phyloP scores from a whole-genome alignment of 2,329 filamentous ascomycete genomes.

The Hypoxylon sp. region DNA sequence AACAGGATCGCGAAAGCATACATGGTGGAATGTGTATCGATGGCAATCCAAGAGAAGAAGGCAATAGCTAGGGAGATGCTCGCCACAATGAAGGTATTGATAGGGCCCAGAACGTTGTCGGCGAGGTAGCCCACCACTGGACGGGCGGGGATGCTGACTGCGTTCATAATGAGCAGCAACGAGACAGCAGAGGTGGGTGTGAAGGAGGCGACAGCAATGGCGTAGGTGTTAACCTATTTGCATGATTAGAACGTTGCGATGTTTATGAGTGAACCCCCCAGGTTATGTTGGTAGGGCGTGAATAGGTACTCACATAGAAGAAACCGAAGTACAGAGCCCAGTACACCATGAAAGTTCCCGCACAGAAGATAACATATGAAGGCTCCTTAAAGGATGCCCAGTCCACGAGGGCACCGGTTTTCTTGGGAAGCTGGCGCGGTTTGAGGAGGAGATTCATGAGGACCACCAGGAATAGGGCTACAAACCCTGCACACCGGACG shows the following conservation, averaged over 20 bases:
- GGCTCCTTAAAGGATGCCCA: constrained; percentile 65
- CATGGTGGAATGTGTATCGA: constrained; percentile 59
- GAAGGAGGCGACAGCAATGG: constrained; percentile 57
- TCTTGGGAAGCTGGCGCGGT: constrained; percentile 62
- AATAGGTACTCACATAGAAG: constrained; percentile 59
- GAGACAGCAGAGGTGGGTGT: constrained; percentile 66
- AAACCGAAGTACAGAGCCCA: constrained; percentile 69
- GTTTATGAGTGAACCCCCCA: constrained; percentile 13
- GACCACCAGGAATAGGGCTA: constrained; percentile 66
- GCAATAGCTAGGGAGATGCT: constrained; percentile 62
- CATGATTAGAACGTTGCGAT: constrained; percentile 4
- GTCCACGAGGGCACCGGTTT: constrained; percentile 65
- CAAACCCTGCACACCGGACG: constrained; percentile 71
- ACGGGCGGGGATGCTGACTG: constrained; percentile 69
- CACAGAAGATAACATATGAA: constrained; percentile 60
- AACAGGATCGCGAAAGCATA: constrained; percentile 63
- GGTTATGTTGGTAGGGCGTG: not conserved
- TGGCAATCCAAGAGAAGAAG: constrained; percentile 70
- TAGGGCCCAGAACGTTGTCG: constrained; percentile 66
- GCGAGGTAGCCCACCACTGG: constrained; percentile 68
- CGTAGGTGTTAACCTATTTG: constrained; percentile 52
- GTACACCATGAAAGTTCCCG: constrained; percentile 60
- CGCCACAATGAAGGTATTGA: constrained; percentile 69
- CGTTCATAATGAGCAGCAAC: constrained; percentile 71
- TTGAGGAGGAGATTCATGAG: constrained; percentile 61